Base-by-base conservation (phyloP, 2,329 filamentous ascomycete genomes). In the Chrysoporthe deuterocubensis region DNA sequence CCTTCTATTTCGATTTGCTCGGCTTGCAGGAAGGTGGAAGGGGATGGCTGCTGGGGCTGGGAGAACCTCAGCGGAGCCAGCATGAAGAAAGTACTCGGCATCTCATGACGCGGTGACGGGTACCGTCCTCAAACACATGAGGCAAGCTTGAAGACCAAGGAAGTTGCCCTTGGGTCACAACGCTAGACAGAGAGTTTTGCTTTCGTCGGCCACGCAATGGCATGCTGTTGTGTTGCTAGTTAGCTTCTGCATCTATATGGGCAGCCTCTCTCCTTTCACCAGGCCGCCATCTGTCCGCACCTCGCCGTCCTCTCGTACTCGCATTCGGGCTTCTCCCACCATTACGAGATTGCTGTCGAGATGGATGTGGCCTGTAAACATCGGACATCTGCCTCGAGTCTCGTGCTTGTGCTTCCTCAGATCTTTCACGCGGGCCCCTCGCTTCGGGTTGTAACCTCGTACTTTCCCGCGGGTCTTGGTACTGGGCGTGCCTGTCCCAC, bases 401-500 rank as follows among this genome's bases (percentile, higher is more conserved):
- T 59, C 32, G 61, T 48, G 56, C 48, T 42, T 56, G 21, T 32
- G 37, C 21, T 13, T 34, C 52, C 3, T 32, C 62, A 46, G 6
- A 2, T 40, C 26, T 48, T 13, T 62, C 60, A n/a, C 32, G 26
- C 8, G 32, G 14, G 13, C 21, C 7, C 6, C 3, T 32, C 6
- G 40, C n/a, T 14, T 32, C 57, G 13, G 18, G 8, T 26, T 32
- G 56, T 7, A 54, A 44, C 21, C n/a, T 26, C n/a, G 61, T 2
- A 42, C 43, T 60, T 9, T 60, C 37, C 13, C 40, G 57, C 14
- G 57, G 37, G 18, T 71, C 71, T 8, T 71, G 70, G 57, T 97
- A 97, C 77, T 95, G 92, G 16, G 94, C 92, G 71, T 89, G 82
- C 21, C 85, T 81, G 80, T 97, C 95, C 93, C 94, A 98, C 59